Conservation (phyloP, 805 yeast genomes). For the Metschnikowia similis region DNA sequence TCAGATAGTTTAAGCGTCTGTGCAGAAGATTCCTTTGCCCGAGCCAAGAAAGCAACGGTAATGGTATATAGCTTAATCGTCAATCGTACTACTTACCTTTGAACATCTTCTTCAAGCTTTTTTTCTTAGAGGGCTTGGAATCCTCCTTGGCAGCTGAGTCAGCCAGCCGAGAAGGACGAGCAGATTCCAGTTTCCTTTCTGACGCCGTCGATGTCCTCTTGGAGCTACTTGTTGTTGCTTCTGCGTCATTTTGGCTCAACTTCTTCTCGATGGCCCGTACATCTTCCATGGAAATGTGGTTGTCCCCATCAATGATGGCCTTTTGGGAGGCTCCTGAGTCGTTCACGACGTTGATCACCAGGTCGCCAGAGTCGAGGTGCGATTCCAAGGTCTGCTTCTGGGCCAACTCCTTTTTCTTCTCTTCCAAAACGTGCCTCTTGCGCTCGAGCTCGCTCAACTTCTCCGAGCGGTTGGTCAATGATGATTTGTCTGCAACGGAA, state of each 20-base stretch:
- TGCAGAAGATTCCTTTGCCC: too few species aligned
- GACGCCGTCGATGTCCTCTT: not conserved
- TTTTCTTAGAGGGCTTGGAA: constrained; percentile 6
- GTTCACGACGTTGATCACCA: constrained; percentile 13
- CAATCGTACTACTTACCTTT: constrained; percentile 7
- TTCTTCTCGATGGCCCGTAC: constrained; percentile 9
- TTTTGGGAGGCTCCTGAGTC: constrained; percentile 11
- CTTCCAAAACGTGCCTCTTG: constrained; percentile 14
- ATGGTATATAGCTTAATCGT: too few species aligned
- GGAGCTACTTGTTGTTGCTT: not conserved
- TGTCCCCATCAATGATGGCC: constrained; percentile 37
- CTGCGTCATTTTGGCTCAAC: constrained; percentile 5
- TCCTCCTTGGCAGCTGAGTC: not conserved
- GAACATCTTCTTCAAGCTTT: constrained; percentile 14
- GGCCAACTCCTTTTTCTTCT: constrained; percentile 22
- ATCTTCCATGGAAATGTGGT: constrained; percentile 24
- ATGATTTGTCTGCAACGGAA: not conserved
- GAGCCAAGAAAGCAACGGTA: too few species aligned
- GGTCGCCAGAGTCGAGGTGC: constrained; percentile 17
- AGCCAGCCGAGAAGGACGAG: not conserved
- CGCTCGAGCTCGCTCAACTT: constrained; percentile 11
- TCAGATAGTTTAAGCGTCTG: too few species aligned
- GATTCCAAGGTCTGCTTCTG: constrained; percentile 12
- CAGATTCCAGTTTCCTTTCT: not conserved
- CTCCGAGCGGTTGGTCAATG: constrained; percentile 4